These are phyloP conservation scores for Fraxinus angustifolia DNA, from an alignment of 305 asterid genomes.

Conservation along the genomic window DNA sequence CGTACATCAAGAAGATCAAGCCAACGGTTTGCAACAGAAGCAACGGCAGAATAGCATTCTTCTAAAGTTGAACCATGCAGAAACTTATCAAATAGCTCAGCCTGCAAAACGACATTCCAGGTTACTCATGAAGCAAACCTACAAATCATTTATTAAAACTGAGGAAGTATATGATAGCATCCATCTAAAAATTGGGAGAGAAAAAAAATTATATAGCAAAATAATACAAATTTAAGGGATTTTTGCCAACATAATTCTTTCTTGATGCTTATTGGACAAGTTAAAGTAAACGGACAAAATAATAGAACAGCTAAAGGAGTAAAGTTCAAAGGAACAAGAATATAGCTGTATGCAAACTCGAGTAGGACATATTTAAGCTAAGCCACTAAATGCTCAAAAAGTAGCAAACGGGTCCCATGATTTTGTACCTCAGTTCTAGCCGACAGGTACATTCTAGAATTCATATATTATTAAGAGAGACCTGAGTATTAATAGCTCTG, in stretches of 20 bases:
- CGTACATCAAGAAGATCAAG: conserved; percentile 99
- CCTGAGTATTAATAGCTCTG: background rate
- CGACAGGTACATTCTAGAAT: background rate
- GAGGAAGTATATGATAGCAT: background rate
- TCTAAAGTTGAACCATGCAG: conserved; percentile 86
- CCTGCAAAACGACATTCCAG: conserved; percentile 51
- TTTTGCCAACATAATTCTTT: background rate
- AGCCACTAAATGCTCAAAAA: background rate
- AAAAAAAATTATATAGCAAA: background rate
- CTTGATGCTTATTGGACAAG: background rate
- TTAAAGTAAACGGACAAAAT: background rate
- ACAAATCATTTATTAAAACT: background rate
- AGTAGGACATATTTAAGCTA: conserved; percentile 1
- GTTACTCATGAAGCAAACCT: conserved; percentile 18
- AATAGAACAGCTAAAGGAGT: background rate
- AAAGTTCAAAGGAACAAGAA: background rate
- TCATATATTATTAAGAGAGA: background rate
- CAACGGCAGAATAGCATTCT: conserved; percentile 92
- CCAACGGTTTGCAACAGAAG: conserved; percentile 97
- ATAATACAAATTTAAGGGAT: background rate
- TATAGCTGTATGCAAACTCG: background rate
- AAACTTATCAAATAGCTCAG: conserved; percentile 94
- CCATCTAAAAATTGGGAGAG: background rate
- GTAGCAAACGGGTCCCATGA: background rate
- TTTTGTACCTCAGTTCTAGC: conserved; percentile 1